Evolutionary conservation across 805 yeast species (phyloP), one percentile per base, ranked within the genome.

Genomic region (Candida odintsovae): DNA sequence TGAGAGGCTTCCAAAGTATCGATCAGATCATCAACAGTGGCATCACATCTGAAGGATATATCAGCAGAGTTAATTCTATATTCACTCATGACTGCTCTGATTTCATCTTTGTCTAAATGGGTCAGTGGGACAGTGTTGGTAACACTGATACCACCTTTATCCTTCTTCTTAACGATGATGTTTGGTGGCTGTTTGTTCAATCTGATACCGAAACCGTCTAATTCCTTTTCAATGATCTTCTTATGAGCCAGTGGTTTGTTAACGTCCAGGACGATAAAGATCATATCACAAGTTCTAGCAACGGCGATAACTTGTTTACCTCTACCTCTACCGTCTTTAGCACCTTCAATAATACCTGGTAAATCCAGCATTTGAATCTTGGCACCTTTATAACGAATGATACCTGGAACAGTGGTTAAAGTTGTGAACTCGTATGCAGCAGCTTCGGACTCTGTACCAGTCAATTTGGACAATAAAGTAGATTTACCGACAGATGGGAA

Each of bases 401-500:
- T 88, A 68, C 99, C 98, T 0, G 98, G 98, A 47, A 94, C 98
- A 0, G 99, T 92, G 23, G 97, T 94, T 63, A 94, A 77, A 0
- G 99, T 94, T 23, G 99, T 94, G 73, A 94, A 94, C 68, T 94
- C 99, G 63, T 92, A 92, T 6, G 89, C 98, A 11, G 98, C 97
- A n/a, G 85, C 97, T 67, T 92, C 99, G 1, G 96, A 86, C 63
- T 89, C 95, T 3, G 97, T 90, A 52, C 99, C 98, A 0, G 99
- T 94, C 42, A 94, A 71, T 65, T 88, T 86, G 25, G 88, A 81
- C 55, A 94, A 76, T 49, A 94, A 69, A 1, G 99, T 94, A 9
- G 88, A 81, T 60, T 86, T 86, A 51, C 77, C 77, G 26, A 94
- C 99, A 1, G 98, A 90, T 1, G 99, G 99, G 64, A 94, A 94